A percentile compares a stretch with the other conserved stretches of the same genome.
phyloP scores from a whole-genome alignment of 352 stramenopile species.

The Pythium dissimile region DNA sequence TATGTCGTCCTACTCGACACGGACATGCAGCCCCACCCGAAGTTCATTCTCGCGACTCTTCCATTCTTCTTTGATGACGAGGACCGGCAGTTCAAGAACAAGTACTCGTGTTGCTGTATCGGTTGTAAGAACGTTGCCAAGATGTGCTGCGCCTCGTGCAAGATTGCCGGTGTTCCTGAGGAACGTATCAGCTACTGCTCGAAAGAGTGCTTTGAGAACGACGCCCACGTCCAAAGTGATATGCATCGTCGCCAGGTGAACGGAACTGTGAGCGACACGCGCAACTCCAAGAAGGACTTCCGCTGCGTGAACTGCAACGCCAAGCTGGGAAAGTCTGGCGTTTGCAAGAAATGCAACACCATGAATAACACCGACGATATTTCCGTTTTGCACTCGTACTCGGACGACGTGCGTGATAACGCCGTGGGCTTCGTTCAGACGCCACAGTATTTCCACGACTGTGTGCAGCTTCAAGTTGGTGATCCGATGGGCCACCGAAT shows the following conservation, averaged over 20 bases:
- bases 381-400: conserved; percentile 70
- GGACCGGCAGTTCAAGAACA: conserved; percentile 73
- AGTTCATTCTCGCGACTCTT: conserved; percentile 76
- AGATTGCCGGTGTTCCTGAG: conserved; percentile 80
- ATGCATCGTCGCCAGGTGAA: conserved; percentile 83
- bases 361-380: conserved; percentile 54
- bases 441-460: conserved; percentile 84
- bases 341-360: conserved; percentile 79
- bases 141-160: conserved; percentile 83
- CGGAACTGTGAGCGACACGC: conserved; percentile 70
- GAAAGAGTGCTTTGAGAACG: conserved; percentile 85
- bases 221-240: conserved; percentile 70
- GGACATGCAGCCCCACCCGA: conserved; percentile 85
- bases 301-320: conserved; percentile 69
- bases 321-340: conserved; percentile 67
- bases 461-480: conserved; percentile 77
- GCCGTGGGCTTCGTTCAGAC: conserved; percentile 80
- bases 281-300: conserved; percentile 67
- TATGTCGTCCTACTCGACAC: conserved; percentile 81
- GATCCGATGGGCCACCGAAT: conserved; percentile 82
- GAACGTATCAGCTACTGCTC: conserved; percentile 86
- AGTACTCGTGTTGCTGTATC: conserved; percentile 70
- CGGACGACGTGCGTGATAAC: conserved; percentile 77
- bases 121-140: conserved; percentile 80
- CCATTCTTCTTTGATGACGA: conserved; percentile 88